Conservation (phyloP, 2,329 filamentous ascomycete genomes). For the Botrytis cinerea region DNA sequence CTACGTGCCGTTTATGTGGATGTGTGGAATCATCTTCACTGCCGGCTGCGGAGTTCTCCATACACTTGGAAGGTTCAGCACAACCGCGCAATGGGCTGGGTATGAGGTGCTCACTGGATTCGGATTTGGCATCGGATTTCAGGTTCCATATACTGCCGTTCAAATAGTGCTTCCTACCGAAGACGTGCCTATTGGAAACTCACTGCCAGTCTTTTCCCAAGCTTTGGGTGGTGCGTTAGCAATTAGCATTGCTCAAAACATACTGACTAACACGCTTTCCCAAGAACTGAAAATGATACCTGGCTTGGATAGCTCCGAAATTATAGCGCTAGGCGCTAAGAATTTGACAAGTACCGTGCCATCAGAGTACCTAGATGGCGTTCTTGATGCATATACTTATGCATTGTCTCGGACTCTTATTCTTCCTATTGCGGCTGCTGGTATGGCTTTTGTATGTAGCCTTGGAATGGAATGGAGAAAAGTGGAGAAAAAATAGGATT, state of each 20-base stretch:
- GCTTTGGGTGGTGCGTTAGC: constrained; percentile 1
- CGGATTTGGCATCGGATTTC: constrained; percentile 45
- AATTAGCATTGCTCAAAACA: constrained; percentile 6
- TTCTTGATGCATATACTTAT: not conserved
- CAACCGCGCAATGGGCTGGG: constrained; percentile 50
- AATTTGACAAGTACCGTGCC: not conserved
- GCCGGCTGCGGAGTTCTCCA: constrained; percentile 24
- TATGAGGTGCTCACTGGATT: constrained; percentile 52
- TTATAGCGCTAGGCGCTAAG: constrained; percentile 46
- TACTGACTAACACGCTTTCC: not conserved
- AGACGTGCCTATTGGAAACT: constrained; percentile 50
- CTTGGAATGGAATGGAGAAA: not conserved
- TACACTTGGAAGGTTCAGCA: constrained; percentile 46
- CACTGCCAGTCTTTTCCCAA: not conserved
- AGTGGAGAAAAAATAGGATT: not conserved
- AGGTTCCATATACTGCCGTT: constrained; percentile 51
- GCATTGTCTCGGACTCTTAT: not conserved
- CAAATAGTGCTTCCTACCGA: constrained; percentile 51
- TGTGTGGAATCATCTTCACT: constrained; percentile 37
- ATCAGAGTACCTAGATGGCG: not conserved
- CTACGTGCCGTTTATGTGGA: constrained; percentile 28
- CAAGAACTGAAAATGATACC: constrained; percentile 32
- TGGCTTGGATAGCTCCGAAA: constrained; percentile 42
- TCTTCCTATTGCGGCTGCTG: not conserved
- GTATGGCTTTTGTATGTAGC: not conserved